Evolutionary conservation across 2,329 filamentous ascomycete genomes (phyloP), one percentile per base, ranked within the genome.

Genomic region (Onygena corvina): DNA sequence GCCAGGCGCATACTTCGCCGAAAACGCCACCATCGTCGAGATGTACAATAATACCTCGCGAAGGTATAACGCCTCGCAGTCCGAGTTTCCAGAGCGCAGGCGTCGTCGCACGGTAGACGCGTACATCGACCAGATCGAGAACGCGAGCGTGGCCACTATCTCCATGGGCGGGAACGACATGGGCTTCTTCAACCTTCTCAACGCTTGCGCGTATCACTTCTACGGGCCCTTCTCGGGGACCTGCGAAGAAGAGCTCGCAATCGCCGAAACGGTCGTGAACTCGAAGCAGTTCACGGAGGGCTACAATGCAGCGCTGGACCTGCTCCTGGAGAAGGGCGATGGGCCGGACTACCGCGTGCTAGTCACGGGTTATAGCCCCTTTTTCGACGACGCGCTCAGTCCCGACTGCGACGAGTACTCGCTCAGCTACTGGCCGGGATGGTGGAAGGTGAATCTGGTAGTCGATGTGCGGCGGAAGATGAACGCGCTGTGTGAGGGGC

Each of bases 191-290:
- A 50, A 52, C 23, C 49, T 61, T 12, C 54, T 61, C 47, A 61
- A 62, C 42, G 58, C 53, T 35, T 62, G 60, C 44, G 35, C 60
- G 11, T 60, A 60, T 50, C 52, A 57, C 20, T 61, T 55, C 9
- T 57, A 56, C 38, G 53, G 52, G 42, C 55, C 35, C 11, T 38
- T 34, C 3, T 48, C 54, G 6, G 48, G 48, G 6, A 38, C 47
- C 18, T 56, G 54, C n/a, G 47, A 46, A 6, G 42, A 49, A 16
- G 31, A 20, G 7, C 30, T 49, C 12, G 44, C 36, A 12, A 29
- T 31, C 9, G 48, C 54, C 3, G 16, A 23, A 5, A 25, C 30
- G 18, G 47, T 46, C 12, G 45, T 56, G 16, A 46, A 18, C 50
- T 53, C 21, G 34, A 42, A 34, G 11, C 49, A 58, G 40, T 58